Percentiles rank a stretch among this genome's conserved stretches.
Evolutionary conservation across 441 rosid genomes (phyloP).

Genomic region (Populus hybrid): DNA sequence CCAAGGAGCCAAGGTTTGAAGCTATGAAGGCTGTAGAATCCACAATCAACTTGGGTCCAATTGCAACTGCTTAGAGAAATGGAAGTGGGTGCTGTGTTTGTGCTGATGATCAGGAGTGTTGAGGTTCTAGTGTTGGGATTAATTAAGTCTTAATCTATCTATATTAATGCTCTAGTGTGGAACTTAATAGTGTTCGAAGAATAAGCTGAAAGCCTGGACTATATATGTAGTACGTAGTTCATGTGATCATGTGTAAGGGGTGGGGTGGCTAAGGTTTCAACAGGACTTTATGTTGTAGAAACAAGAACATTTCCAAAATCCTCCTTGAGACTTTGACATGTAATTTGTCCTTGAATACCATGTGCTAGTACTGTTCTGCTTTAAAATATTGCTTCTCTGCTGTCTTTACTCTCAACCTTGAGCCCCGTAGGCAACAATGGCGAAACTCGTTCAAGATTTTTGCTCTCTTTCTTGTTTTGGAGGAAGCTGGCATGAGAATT

Average conservation of each 20-base stretch:
- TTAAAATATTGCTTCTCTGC: neutral
- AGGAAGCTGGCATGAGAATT: neutral
- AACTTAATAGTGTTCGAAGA: neutral
- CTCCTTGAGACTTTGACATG: neutral
- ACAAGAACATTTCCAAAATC: neutral
- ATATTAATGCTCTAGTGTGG: neutral
- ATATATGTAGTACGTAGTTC: neutral
- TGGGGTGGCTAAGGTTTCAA: neutral
- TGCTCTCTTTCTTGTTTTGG: neutral
- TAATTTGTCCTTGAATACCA: neutral
- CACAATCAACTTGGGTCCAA: constrained; percentile 23
- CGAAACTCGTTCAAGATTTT: neutral
- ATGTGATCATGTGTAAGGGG: neutral
- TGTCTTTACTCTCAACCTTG: neutral
- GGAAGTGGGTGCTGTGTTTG: neutral
- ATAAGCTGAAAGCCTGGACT: neutral
- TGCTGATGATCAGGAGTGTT: neutral
- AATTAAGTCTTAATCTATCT: neutral
- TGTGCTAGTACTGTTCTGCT: neutral
- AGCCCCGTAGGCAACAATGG: neutral
- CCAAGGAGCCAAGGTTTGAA: constrained; percentile 76
- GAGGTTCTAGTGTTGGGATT: neutral
- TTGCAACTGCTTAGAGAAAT: constrained; percentile 31
- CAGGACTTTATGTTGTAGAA: neutral
- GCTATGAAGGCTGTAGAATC: constrained; percentile 53